These are phyloP conservation scores for Russula virescens DNA, from an alignment of 768 basidiomycete species.

Conservation along the genomic window DNA sequence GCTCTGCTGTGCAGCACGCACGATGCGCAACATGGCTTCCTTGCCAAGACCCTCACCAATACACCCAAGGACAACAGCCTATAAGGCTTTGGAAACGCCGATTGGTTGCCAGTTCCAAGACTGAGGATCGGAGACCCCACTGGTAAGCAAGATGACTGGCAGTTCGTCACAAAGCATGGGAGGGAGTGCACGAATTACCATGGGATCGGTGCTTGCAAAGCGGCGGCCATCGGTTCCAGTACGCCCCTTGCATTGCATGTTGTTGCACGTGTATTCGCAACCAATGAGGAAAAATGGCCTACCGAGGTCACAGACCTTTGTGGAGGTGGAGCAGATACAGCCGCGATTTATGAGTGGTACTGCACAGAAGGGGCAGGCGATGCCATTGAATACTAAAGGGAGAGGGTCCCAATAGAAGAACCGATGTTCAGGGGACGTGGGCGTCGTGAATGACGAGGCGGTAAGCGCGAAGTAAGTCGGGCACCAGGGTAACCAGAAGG, in stretches of 20 bases:
- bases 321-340: slow-evolving; percentile 64
- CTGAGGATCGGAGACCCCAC: slow-evolving; percentile 40
- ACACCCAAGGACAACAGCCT: slow-evolving; percentile 65
- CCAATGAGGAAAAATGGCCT: slow-evolving; percentile 80
- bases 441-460: slow-evolving; percentile 60
- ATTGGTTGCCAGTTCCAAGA: slow-evolving; percentile 76
- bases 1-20: slow-evolving; percentile 54
- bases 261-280: slow-evolving; percentile 71
- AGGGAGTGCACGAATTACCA: slow-evolving; percentile 66
- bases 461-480: slow-evolving; percentile 73
- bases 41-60: slow-evolving; percentile 54
- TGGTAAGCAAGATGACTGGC: slow-evolving; percentile 56
- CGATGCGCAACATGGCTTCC: slow-evolving; percentile 54
- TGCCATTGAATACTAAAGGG: slow-evolving; percentile 77
- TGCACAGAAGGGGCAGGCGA: slow-evolving; percentile 63
- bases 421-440: slow-evolving; percentile 65
- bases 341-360: slow-evolving; percentile 59
- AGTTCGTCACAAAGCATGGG: slow-evolving; percentile 66
- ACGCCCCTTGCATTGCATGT: slow-evolving; percentile 40
- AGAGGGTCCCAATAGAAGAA: slow-evolving; percentile 89
- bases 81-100: slow-evolving; percentile 64
- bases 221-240: slow-evolving; percentile 49
- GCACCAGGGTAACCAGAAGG: slow-evolving; percentile 79
- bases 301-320: slow-evolving; percentile 75
- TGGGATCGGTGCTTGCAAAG: slow-evolving; percentile 67